Base-by-base conservation (phyloP, 148 eudicot species). In the Simmondsia chinensis region DNA sequence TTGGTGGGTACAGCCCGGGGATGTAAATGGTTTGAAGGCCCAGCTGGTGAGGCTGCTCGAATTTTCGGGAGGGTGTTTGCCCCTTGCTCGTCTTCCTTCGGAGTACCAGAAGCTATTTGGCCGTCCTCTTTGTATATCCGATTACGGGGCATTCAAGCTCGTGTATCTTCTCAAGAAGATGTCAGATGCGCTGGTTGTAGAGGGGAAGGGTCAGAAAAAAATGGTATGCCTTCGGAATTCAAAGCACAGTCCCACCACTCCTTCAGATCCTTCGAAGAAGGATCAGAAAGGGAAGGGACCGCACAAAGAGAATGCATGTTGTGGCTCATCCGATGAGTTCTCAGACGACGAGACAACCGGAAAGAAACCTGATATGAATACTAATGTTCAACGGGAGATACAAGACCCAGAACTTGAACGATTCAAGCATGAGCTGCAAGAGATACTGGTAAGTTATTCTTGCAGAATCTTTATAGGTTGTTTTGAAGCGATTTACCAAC, bases 1-100 rank as follows among this genome's bases (percentile, higher is more conserved):
- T 46, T 59, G 55, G 65, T 76, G 79, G 80, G 94, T 80, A 17
- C 94, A 79, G 60, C 94, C 99, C 4, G 94, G 99, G 25, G 95
- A 85, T 73, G 9, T 91, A 43, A 69, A 60, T 26, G 88, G 81
- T 41, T 72, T 91, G 65, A 91, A 82, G 65, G 68, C 61, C 8
- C 95, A 85, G 57, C 37, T 91, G 38, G 72, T 74, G 34, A 91
- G 82, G 66, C 59, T 91, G 46, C 83, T 91, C 49, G 89, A 82
- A 54, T 35, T 68, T 35, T 76, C 53, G 3, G 94, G 88, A 18
- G 95, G 95, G 13, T 74, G 61, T 65, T 23, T 91, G 61, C 77
- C 75, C 20, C 74, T 91, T 27, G 48, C 25, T 21, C 83, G 95
- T 26, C 24, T 91, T 55, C 83, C 79, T 21, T 33, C 83, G 0